These are phyloP conservation scores for Hemisphaericaspora lyxosophila DNA, from an alignment of 1,139 yeast species.

Conservation along the genomic window DNA sequence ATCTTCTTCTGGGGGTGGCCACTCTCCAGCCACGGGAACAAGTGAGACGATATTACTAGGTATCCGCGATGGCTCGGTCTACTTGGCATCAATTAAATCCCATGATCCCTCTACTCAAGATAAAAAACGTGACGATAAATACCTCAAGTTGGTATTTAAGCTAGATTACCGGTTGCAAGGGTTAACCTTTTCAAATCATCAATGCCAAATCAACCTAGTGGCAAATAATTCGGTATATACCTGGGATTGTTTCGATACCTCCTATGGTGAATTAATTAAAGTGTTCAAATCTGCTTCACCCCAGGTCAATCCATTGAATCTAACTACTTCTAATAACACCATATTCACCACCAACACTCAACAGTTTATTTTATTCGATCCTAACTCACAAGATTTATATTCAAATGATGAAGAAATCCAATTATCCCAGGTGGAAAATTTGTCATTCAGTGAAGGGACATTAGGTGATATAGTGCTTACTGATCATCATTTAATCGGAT, in stretches of 20 bases:
- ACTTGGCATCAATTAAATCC: slow-evolving; percentile 28
- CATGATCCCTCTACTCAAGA: slow-evolving; percentile 24
- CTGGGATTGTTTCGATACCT: slow-evolving; percentile 40
- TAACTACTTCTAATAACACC: slow-evolving; percentile 12
- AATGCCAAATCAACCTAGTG: slow-evolving; percentile 25
- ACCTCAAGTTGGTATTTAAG: slow-evolving; percentile 30
- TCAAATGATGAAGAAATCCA: slow-evolving; percentile 31
- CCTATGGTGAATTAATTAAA: slow-evolving; percentile 28
- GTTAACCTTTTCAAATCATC: slow-evolving; percentile 23
- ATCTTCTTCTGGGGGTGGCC: slow-evolving; percentile 4
- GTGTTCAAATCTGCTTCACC: slow-evolving; percentile 29
- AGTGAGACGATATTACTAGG: slow-evolving; percentile 30
- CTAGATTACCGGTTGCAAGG: slow-evolving; percentile 18
- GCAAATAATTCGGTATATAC: slow-evolving; percentile 19
- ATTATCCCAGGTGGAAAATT: slow-evolving; percentile 19
- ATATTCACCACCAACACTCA: slow-evolving; percentile 16
- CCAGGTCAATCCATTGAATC: slow-evolving; percentile 8
- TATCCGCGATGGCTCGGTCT: slow-evolving; percentile 31
- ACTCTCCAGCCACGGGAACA: slow-evolving; percentile 14
- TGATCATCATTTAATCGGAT: slow-evolving; percentile 26
- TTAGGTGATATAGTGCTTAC: slow-evolving; percentile 19
- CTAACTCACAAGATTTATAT: slow-evolving; percentile 18
- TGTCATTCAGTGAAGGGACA: slow-evolving; percentile 12
- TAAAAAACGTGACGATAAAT: slow-evolving; percentile 40
- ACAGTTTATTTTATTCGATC: slow-evolving; percentile 18